phyloP scores from a whole-genome alignment of 495 filamentous ascomycete genomes.

The Neurospora sp. region DNA sequence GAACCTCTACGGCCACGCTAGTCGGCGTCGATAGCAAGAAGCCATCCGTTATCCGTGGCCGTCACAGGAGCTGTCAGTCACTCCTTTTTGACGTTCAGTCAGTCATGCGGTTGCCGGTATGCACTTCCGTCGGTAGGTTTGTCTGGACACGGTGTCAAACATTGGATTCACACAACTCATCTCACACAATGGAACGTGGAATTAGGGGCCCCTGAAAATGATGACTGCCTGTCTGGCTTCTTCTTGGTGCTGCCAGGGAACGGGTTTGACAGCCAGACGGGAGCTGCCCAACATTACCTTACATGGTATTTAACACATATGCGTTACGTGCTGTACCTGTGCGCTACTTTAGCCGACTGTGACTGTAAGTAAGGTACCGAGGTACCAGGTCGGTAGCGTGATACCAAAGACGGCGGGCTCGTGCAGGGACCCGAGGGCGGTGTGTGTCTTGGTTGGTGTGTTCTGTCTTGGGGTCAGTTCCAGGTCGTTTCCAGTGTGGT shows the following conservation, averaged over 20 bases:
- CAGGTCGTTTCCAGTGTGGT: slow-evolving; percentile 1
- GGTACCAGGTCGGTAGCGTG: neutral
- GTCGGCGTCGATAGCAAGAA: neutral
- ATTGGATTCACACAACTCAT: neutral
- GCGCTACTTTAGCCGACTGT: neutral
- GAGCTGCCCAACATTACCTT: neutral
- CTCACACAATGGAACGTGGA: neutral
- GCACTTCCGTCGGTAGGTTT: neutral
- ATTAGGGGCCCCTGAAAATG: neutral
- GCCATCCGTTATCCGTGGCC: neutral
- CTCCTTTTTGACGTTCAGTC: neutral
- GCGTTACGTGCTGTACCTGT: neutral
- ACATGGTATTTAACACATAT: neutral
- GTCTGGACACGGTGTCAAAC: neutral
- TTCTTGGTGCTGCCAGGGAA: neutral
- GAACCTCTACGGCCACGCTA: neutral
- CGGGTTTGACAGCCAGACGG: neutral
- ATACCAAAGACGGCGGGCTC: neutral
- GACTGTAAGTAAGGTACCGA: neutral
- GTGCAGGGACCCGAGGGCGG: neutral
- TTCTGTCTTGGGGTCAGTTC: neutral
- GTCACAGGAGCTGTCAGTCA: neutral
- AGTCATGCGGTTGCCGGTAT: neutral
- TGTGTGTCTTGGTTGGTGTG: neutral
- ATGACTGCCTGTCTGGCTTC: neutral